Conservation (phyloP, 257 asterid species). For the Apocynum venetum region DNA sequence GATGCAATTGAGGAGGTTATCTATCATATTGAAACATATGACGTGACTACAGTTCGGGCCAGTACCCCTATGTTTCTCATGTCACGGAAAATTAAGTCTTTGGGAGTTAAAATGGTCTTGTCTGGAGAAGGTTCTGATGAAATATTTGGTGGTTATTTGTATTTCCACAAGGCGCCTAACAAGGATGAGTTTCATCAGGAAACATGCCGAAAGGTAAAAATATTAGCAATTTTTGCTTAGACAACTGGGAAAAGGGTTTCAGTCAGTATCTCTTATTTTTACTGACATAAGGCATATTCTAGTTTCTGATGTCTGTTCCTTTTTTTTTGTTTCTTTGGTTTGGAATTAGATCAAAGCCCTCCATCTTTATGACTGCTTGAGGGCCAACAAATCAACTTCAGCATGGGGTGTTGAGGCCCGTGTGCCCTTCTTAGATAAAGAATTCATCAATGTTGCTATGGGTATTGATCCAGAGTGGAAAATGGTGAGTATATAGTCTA, state of each 20-base stretch:
- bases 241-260: background rate
- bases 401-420: conserved; percentile 99
- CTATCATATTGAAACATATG: conserved; percentile 92
- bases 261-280: background rate
- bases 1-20: conserved; percentile 98
- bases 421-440: conserved; percentile 97
- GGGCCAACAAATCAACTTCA: conserved; percentile 95
- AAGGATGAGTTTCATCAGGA: conserved; percentile 91
- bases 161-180: conserved; percentile 97
- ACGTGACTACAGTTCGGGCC: conserved; percentile 96
- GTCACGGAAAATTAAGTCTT: conserved; percentile 90
- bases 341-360: conserved; percentile 82
- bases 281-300: background rate
- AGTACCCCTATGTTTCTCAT: conserved; percentile 98
- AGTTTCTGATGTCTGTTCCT: conserved; percentile 10
- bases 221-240: background rate
- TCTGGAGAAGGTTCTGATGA: conserved; percentile 99
- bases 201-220: conserved; percentile 85
- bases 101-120: conserved; percentile 97
- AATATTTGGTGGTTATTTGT: conserved; percentile 95
- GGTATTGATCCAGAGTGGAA: conserved; percentile 91
- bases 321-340: conserved; percentile 2
- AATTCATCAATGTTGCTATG: conserved; percentile 86
- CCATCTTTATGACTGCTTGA: conserved; percentile 95
- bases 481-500: conserved; percentile 48